Conservation (phyloP, 2,329 filamentous ascomycete species). For the Fusarium algeriense region DNA sequence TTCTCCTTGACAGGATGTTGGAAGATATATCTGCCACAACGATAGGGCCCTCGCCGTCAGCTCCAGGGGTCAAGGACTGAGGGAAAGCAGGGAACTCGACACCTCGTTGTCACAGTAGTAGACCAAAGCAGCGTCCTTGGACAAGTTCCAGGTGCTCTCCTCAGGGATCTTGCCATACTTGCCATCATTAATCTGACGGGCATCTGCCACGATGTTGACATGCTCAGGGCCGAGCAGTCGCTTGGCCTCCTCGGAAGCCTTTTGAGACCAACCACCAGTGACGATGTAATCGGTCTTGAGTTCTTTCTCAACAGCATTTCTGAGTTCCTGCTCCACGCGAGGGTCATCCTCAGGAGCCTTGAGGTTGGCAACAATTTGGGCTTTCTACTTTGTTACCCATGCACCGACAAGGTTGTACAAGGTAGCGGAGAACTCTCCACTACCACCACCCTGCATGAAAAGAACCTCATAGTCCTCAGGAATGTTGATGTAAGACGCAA, state of each 20-base stretch:
- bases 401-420: conserved; percentile 86
- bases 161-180: conserved; percentile 89
- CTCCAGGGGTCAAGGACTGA: conserved; percentile 66
- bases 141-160: conserved; percentile 81
- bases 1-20: conserved; percentile 86
- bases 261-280: conserved; percentile 89
- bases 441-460: conserved; percentile 89
- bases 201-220: conserved; percentile 81
- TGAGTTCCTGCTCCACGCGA: conserved; percentile 67
- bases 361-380: conserved; percentile 68
- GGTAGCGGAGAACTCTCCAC: conserved; percentile 84
- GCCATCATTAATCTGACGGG: conserved; percentile 73
- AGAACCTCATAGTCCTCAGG: conserved; percentile 88
- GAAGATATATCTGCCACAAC: conserved; percentile 95
- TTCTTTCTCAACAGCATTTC: conserved; percentile 74
- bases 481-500: conserved; percentile 81
- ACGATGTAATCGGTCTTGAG: conserved; percentile 90
- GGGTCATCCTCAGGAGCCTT: conserved; percentile 61
- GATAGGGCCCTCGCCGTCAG: conserved; percentile 75
- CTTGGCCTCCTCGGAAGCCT: conserved; percentile 86
- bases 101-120: conserved; percentile 95
- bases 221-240: conserved; percentile 81
- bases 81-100: conserved; percentile 89
- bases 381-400: conserved; percentile 80
- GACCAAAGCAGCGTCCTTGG: conserved; percentile 76